These are phyloP conservation scores for Carex kokanica DNA, from an alignment of 176 grass and related monocot species.

Conservation along the genomic window DNA sequence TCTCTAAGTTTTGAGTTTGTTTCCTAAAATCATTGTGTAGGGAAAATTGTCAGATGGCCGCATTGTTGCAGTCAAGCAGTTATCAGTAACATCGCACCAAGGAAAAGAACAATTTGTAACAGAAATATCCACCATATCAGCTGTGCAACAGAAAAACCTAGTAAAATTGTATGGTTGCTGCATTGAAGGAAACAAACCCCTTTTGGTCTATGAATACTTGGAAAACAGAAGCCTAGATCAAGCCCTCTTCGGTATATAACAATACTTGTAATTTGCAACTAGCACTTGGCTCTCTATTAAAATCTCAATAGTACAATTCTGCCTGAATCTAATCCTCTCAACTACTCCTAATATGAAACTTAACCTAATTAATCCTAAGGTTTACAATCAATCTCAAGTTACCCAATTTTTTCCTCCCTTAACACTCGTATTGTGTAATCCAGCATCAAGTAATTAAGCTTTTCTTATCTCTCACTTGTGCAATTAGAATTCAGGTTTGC, in stretches of 20 bases:
- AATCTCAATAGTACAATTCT: background rate
- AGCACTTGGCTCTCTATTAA: background rate
- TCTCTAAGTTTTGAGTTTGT: background rate
- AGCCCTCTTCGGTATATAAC: conserved; percentile 39
- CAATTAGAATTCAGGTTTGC: background rate
- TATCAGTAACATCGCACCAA: conserved; percentile 40
- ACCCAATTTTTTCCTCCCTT: background rate
- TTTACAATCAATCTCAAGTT: background rate
- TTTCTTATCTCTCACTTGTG: background rate
- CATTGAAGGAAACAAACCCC: conserved; percentile 33
- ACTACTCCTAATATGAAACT: background rate
- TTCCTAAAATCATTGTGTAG: conserved; percentile 20
- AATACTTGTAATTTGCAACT: background rate
- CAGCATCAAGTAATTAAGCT: background rate
- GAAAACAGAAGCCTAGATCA: conserved; percentile 46
- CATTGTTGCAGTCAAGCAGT: conserved; percentile 40
- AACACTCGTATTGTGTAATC: background rate
- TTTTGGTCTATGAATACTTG: conserved; percentile 48
- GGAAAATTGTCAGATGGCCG: conserved; percentile 39
- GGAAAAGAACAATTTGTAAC: conserved; percentile 43
- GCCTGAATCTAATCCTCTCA: background rate
- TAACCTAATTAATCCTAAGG: background rate
- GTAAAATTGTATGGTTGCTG: conserved; percentile 52
- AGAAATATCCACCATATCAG: conserved; percentile 48
- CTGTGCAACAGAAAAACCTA: conserved; percentile 59